A percentile compares a stretch with the other conserved stretches of the same genome.
These are phyloP conservation scores for Aspergillus transmontanensis DNA, from an alignment of 2,329 filamentous ascomycete species.

Conservation along the genomic window DNA sequence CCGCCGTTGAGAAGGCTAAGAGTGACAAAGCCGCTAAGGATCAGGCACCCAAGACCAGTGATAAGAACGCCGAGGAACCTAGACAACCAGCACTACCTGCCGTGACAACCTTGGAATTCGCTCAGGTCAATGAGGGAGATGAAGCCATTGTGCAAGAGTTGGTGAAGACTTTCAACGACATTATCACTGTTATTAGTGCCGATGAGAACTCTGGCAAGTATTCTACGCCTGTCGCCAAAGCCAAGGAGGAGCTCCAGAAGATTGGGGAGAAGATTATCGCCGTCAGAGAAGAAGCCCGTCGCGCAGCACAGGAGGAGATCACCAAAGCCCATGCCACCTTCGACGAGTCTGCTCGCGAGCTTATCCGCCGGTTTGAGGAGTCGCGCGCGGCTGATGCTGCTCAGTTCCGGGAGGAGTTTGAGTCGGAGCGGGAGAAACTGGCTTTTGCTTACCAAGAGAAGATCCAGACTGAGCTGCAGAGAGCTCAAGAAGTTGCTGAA, in stretches of 20 bases:
- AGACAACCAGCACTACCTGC: conserved; percentile 49
- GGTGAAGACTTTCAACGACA: conserved; percentile 92
- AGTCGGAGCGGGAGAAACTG: conserved; percentile 79
- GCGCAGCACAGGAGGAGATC: conserved; percentile 74
- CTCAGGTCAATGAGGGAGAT: conserved; percentile 72
- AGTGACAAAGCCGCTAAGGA: conserved; percentile 31
- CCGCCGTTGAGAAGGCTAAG: conserved; percentile 35
- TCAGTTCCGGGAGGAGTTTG: conserved; percentile 85
- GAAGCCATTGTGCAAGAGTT: conserved; percentile 91
- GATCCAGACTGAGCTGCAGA: conserved; percentile 75
- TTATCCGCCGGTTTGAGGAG: conserved; percentile 84
- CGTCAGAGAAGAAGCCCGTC: conserved; percentile 70
- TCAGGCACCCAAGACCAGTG: conserved; percentile 30
- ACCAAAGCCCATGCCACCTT: conserved; percentile 73
- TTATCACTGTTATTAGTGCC: conserved; percentile 90
- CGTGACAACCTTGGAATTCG: conserved; percentile 72
- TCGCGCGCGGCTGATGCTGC: conserved; percentile 80
- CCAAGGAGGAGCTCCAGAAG: conserved; percentile 78
- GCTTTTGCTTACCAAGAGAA: conserved; percentile 77
- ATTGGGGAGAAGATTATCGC: conserved; percentile 77
- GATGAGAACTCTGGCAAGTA: conserved; percentile 79
- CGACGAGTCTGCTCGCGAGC: conserved; percentile 80
- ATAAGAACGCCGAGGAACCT: conserved; percentile 35
- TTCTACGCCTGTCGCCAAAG: conserved; percentile 75
- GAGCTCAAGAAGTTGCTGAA: conserved; percentile 77